Evolutionary conservation across 805 yeast genomes (phyloP), one percentile per base, ranked within the genome.

Genomic region (Metschnikowia similis): DNA sequence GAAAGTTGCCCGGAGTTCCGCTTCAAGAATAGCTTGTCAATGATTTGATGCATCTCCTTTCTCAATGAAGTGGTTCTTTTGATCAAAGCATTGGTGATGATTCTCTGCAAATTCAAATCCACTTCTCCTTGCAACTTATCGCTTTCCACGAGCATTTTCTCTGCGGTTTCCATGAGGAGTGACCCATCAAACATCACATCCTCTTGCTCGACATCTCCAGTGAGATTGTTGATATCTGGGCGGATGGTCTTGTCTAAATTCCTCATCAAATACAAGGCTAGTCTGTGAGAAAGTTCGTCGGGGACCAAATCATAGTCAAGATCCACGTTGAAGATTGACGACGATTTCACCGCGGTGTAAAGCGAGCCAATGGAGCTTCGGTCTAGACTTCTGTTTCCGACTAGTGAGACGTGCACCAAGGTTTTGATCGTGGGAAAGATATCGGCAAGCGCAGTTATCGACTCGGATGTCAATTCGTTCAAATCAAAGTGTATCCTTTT

Each of bases 181-280:
- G 89, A 78, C 6, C 92, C 94, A 67, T 86, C 92, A 63, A 83
- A 85, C 64, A 87, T 75, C 44, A 87, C 71, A 55, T 87, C 92
- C 62, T 72, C 76, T 78, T 87, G 69, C 69, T 54, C 38, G 13
- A 37, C 50, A n/a, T 54, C 57, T 13, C 50, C 57, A 11, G 67
- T 42, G 61, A 60, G 54, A 68, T 52, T 47, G 41, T 53, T 47
- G 50, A 55, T 53, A 9, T 53, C 55, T 2, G 59, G 59, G 21
- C 54, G 73, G 56, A 78, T 63, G 27, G 69, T 68, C 32, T 63
- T 66, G 57, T 79, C 82, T 80, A 80, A 75, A 59, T 80, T 80
- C 55, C 77, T 71, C 84, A 80, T 80, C 49, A 80, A 64, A 56
- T 79, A 79, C 45, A 79, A 75, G 0, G 83, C 84, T 42, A 80